These are phyloP conservation scores for Colletotrichum sp. DNA, from an alignment of 2,329 filamentous ascomycete genomes.

Conservation along the genomic window DNA sequence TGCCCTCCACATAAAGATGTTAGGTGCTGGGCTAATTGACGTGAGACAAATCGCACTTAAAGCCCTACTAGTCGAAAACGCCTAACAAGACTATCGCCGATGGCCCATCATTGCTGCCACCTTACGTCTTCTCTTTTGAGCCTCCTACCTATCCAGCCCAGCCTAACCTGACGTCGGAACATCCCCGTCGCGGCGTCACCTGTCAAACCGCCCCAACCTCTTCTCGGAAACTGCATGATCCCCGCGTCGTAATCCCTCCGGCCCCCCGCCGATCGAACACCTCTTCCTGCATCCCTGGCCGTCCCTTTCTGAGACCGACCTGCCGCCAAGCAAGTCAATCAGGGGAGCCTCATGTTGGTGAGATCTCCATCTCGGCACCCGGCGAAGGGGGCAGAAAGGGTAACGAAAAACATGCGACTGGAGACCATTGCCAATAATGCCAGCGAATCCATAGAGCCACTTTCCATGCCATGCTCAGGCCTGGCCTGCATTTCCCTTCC, in stretches of 20 bases:
- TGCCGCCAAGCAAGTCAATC: background rate
- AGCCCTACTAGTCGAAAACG: background rate
- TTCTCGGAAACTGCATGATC: conserved; percentile 8
- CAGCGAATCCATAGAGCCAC: background rate
- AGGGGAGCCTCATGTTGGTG: background rate
- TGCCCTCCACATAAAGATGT: background rate
- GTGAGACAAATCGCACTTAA: background rate
- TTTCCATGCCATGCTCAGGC: background rate
- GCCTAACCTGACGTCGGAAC: background rate
- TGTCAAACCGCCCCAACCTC: background rate
- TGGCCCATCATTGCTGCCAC: background rate
- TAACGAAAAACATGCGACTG: background rate
- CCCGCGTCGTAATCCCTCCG: conserved; percentile 5
- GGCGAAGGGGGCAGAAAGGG: background rate
- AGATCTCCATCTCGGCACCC: background rate
- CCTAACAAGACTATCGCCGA: background rate
- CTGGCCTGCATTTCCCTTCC: background rate
- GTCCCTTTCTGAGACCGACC: conserved; percentile 1
- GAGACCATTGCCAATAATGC: background rate
- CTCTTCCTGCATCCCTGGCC: background rate
- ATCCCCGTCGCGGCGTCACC: conserved; percentile 1
- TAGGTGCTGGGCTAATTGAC: background rate
- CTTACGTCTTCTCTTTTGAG: background rate
- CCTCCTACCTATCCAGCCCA: background rate
- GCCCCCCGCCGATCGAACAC: background rate